These are phyloP conservation scores for Claviceps quebecensis DNA, from an alignment of 2,329 filamentous ascomycete genomes.

Conservation along the genomic window DNA sequence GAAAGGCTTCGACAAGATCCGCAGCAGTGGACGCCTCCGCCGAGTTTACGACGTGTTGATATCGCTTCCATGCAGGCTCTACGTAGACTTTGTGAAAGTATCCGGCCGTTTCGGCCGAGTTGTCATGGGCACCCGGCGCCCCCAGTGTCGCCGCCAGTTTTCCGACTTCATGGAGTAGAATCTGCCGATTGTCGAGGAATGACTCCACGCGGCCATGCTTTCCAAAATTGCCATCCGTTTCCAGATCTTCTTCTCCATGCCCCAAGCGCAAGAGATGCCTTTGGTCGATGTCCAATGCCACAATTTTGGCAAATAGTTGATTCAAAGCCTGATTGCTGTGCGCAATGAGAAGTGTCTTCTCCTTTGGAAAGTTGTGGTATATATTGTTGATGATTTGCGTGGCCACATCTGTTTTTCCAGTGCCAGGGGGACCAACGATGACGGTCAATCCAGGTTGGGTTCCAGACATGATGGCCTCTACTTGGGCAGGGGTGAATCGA, in stretches of 20 bases:
- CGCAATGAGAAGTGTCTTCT: slow-evolving; percentile 82
- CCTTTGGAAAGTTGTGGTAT: slow-evolving; percentile 91
- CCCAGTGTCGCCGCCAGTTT: slow-evolving; percentile 72
- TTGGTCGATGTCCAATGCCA: slow-evolving; percentile 90
- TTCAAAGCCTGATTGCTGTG: slow-evolving; percentile 98
- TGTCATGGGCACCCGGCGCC: slow-evolving; percentile 87
- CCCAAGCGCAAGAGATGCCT: slow-evolving; percentile 83
- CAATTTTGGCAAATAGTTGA: slow-evolving; percentile 94
- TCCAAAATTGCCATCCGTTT: slow-evolving; percentile 75
- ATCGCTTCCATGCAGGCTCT: slow-evolving; percentile 76
- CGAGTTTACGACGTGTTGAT: slow-evolving; percentile 44
- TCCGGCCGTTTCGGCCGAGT: slow-evolving; percentile 88
- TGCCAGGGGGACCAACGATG: slow-evolving; percentile 88
- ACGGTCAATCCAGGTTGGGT: slow-evolving; percentile 89
- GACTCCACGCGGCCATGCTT: slow-evolving; percentile 92
- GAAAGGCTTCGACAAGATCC: slow-evolving; percentile 61
- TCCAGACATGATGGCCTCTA: slow-evolving; percentile 86
- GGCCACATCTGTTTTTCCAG: slow-evolving; percentile 97
- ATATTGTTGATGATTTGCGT: slow-evolving; percentile 98
- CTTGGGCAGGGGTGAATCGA: slow-evolving; percentile 80
- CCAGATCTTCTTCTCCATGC: slow-evolving; percentile 88
- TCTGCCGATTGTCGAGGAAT: slow-evolving; percentile 75
- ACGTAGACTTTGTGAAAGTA: slow-evolving; percentile 95
- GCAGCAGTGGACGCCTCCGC: slow-evolving; percentile 41
- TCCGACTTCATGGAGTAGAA: slow-evolving; percentile 69